Base-by-base conservation (phyloP, 495 filamentous ascomycete species). In the Talaromyces proteolyticus region DNA sequence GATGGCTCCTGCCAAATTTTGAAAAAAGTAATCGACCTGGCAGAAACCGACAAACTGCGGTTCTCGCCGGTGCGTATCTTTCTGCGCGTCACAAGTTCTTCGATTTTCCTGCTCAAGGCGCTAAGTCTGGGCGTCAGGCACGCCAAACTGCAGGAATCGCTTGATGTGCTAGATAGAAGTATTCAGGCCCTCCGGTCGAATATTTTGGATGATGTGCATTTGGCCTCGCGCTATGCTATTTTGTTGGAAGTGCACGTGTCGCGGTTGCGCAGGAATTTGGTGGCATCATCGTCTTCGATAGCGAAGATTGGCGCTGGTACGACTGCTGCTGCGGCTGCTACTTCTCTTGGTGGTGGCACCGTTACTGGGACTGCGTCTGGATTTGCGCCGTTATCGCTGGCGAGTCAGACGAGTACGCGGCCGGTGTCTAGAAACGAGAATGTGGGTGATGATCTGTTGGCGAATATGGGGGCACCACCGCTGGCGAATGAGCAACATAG, bases 21-120 rank as follows among this genome's bases (percentile, higher is more conserved):
- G 4, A 63, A 68, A 26, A 76, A 73, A 54, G 69, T 72, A 19
- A 63, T 53, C 12, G 64, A 77, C 19, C 63, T 75, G 4, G 69
- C 68, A 2, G 62, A 73, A 20, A 43, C 56, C 6, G 72, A 67
- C 6, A 68, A 67, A 11, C 51, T 79, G 25, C 68, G 67, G 6
- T 79, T 76, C 46, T 74, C 67, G 0, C 76, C 76, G 0, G 73
- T 79, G 14, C 70, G 76, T 26, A 75, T 77, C 25, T 74, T 77
- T 45, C 66, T 78, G 4, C 70, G 76, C 17, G 67, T 76, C 41
- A 76, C 69, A 22, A 78, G 72, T 14, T 70, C 74, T 2, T 75
- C 74, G 2, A 76, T 79, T 22, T 79, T 75, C 50, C 44, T 79
- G 10, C 70, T 79, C 61, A 79, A 79, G 59, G 72, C 73, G 0